Base-by-base conservation (phyloP, 495 filamentous ascomycete species). In the Aspergillus sparsus region DNA sequence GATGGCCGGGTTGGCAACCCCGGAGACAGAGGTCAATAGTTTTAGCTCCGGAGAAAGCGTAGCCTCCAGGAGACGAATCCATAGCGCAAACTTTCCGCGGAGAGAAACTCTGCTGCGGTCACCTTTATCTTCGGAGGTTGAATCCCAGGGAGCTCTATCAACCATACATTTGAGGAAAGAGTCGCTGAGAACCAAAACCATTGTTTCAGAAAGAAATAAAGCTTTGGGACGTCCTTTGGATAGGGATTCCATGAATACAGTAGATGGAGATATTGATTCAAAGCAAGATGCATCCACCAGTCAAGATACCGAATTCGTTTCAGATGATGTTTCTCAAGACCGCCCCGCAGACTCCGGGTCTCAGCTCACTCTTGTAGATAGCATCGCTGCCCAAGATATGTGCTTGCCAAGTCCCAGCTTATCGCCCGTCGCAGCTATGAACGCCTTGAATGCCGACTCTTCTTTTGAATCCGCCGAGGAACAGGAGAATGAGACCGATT, bases 331-430 rank as follows among this genome's bases (percentile, higher is more conserved):
- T 27, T 66, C 67, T 2, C 67, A 69, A 54, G 62, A 61, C 7
- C 58, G 52, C 32, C 62, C 66, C 10, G 42, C 44, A 10, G 73
- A 72, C n/a, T 62, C 66, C 8, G 35, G 62, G 2, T 67, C 74
- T n/a, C 72, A 72, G 37, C 58, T 73, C 7, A 69, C 72, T 6
- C 71, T 67, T 31, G 66, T 81, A 53, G 77, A 80, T 54, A 89
- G 87, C 66, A 85, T 86, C 2, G 84, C 85, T 33, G 84, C 85
- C 31, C 90, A 94, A 69, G 92, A 96, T 74, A 89, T 89, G 62
- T 97, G 91, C 70, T 79, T 99, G 51, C 95, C 95, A 35, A 98
- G 94, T 68, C 94, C 94, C 39, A 92, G 94, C 62, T 77, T 98
- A 49, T 98, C 95, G 16, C 94, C 94, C 2, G 93, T 96, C 37